Evolutionary conservation across 495 filamentous ascomycete species (phyloP), one percentile per base, ranked within the genome.

Genomic region (Sabuloglossum arenarium): DNA sequence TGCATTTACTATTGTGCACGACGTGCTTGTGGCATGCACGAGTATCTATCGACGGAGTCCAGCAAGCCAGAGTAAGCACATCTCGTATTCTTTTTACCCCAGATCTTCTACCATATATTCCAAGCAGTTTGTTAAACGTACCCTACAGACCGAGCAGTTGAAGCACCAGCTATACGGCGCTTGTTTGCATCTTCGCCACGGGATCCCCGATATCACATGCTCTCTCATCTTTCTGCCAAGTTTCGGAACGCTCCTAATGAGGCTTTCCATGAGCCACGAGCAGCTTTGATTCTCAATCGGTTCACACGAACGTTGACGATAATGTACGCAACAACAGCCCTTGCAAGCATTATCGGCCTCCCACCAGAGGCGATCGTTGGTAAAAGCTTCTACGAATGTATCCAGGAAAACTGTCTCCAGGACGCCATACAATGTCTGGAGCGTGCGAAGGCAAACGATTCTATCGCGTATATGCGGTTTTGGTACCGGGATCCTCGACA

Each of bases 401-500:
- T 89, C 27, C 75, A 83, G 49, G 78, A 83, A 59, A 81, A 85
- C 56, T 89, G 85, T 60, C 67, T 89, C 24, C 69, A 73, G 14
- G 83, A 88, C 60, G 86, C 85, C 14, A 76, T 88, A 12, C 75
- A 78, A 57, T 87, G 81, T 60, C 67, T 94, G 45, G 86, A 93
- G 64, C 81, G 80, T 60, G 88, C 88, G 6, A 93, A 94, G 64
- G 81, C 80, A n/a, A 93, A 94, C 61, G 86, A 93, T 60, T 93
- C 88, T 12, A 93, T 94, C 61, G 87, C 88, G 14, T 94, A 94
- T 61, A 72, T 94, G 53, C 83, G 88, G n/a, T 94, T 94, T 63
- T 86, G 79, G 75, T 89, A 81, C 65, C 76, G 84, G 32, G 82
- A 93, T 66, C 87, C 86, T 28, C 72, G 75, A 55, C 67, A 70